Percentiles rank a stretch among this genome's conserved stretches.
phyloP scores from a whole-genome alignment of 2,329 filamentous ascomycete genomes.

The Cryphonectria radicalis region DNA sequence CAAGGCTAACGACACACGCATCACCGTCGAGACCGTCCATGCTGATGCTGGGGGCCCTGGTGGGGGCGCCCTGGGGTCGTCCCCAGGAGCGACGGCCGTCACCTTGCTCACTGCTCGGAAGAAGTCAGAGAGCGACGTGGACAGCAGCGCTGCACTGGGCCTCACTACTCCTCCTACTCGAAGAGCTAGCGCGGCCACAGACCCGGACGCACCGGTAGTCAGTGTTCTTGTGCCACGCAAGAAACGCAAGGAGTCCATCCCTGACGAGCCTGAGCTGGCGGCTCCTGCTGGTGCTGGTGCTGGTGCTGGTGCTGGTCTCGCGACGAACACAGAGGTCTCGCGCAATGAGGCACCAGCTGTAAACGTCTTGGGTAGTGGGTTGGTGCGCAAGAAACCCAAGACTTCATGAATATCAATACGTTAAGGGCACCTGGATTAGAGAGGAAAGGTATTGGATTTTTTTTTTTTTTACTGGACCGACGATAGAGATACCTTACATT shows the following conservation, averaged over 20 bases:
- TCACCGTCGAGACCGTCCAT: conserved; percentile 27
- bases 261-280: conserved; percentile 26
- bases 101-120: conserved; percentile 24
- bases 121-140: conserved; percentile 16
- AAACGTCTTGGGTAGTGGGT: conserved; percentile 42
- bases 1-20: conserved; percentile 46
- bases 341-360: conserved; percentile 31
- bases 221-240: conserved; percentile 26
- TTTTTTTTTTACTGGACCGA: not conserved
- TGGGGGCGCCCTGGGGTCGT: not conserved
- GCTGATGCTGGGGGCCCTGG: no score
- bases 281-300: not conserved
- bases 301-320: no score
- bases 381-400: conserved; percentile 52
- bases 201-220: not conserved
- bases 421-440: not conserved
- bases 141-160: not conserved
- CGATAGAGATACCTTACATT: conserved; percentile 25
- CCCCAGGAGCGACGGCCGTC: conserved; percentile 1
- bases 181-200: not conserved
- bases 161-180: conserved; percentile 7
- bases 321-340: conserved; percentile 25
- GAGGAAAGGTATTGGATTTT: not conserved
- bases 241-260: conserved; percentile 25
- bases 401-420: conserved; percentile 3